Percentiles rank a stretch among this genome's conserved stretches.
Evolutionary conservation across 1,139 yeast genomes (phyloP).

Genomic region (Geotrichum siamense): DNA sequence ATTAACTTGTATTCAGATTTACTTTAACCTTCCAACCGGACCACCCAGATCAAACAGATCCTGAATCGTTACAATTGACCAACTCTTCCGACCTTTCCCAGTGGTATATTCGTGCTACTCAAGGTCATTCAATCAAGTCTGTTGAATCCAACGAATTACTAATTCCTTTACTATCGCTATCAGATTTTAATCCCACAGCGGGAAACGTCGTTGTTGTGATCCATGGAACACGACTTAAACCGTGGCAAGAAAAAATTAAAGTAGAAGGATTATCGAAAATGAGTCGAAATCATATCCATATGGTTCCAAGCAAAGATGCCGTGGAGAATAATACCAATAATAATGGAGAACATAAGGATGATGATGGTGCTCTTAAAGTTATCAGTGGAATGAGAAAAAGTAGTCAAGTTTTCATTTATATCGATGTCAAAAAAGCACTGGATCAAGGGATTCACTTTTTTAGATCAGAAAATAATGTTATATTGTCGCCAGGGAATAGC

Average conservation of each 20-base stretch:
- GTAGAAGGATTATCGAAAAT: conserved; percentile 58
- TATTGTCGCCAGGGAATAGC: conserved; percentile 55
- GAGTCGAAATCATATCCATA: conserved; percentile 80
- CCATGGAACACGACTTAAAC: conserved; percentile 70
- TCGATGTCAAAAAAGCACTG: conserved; percentile 48
- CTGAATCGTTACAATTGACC: background rate
- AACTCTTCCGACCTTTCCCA: conserved; percentile 15
- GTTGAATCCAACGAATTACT: conserved; percentile 47
- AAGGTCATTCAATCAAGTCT: conserved; percentile 70
- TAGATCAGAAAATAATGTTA: conserved; percentile 66
- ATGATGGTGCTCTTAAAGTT: too few relatives aligned
- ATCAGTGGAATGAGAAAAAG: conserved; percentile 68
- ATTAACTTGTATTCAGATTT: conserved; percentile 6
- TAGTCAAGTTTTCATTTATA: conserved; percentile 54
- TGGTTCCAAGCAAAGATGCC: conserved; percentile 45
- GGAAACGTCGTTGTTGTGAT: too few relatives aligned
- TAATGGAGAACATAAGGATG: too few relatives aligned
- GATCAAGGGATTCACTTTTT: conserved; percentile 48
- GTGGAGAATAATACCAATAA: too few relatives aligned
- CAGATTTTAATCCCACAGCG: conserved; percentile 36
- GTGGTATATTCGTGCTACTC: conserved; percentile 70
- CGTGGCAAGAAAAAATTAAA: conserved; percentile 44
- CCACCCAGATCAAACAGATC: conserved; percentile 7
- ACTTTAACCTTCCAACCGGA: conserved; percentile 15
- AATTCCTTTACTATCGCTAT: conserved; percentile 24